phyloP scores from a whole-genome alignment of 306 rosid genomes.

The Cucumis cinereus region DNA sequence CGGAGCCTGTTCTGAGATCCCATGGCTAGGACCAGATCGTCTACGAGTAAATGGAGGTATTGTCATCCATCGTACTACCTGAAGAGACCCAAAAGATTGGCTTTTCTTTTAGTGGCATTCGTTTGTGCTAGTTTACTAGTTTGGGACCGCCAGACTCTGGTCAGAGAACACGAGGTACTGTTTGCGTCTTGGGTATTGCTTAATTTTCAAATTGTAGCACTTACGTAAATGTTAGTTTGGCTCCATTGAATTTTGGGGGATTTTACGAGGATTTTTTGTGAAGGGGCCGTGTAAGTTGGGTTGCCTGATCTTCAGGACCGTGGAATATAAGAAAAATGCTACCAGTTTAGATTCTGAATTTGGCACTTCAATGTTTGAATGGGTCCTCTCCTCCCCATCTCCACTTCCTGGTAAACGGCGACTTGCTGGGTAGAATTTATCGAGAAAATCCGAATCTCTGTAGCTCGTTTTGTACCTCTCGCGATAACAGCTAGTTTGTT shows the following conservation, averaged over 20 bases:
- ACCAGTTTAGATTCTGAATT: neutral
- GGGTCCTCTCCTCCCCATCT: neutral
- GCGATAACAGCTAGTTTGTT: neutral
- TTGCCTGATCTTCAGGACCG: neutral
- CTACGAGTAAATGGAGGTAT: slow-evolving; percentile 44
- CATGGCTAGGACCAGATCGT: slow-evolving; percentile 77
- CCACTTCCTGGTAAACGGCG: neutral
- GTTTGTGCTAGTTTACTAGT: slow-evolving; percentile 46
- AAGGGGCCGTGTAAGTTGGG: neutral
- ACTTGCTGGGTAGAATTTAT: neutral
- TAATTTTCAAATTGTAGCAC: neutral
- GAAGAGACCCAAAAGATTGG: slow-evolving; percentile 79
- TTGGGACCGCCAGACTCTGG: slow-evolving; percentile 91
- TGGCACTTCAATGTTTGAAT: neutral
- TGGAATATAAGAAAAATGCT: neutral
- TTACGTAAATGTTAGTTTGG: neutral
- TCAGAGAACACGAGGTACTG: slow-evolving; percentile 74
- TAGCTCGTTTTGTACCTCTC: neutral
- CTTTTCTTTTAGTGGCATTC: slow-evolving; percentile 72
- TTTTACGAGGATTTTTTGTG: neutral
- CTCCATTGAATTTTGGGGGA: neutral
- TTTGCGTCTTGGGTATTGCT: neutral
- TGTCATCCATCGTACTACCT: slow-evolving; percentile 76
- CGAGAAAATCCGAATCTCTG: neutral
- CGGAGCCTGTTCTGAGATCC: slow-evolving; percentile 6